Conservation (phyloP, 2,329 filamentous ascomycete species). For the Diaporthe citri region DNA sequence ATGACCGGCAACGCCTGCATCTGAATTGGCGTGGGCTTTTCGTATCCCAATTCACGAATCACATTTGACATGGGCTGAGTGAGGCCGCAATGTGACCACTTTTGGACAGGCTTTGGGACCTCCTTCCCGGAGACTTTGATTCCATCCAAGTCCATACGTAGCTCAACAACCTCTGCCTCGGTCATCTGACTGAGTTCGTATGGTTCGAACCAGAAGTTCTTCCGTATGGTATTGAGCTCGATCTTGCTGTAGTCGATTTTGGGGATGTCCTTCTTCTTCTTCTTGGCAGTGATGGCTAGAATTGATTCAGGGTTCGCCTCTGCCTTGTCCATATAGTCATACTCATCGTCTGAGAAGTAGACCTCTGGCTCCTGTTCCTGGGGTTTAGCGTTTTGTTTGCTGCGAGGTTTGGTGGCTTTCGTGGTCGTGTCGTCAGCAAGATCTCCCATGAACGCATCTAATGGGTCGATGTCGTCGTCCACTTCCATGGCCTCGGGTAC, state of each 20-base stretch:
- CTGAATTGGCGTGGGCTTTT: conserved; percentile 93
- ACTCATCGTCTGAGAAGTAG: conserved; percentile 90
- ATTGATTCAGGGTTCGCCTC: conserved; percentile 61
- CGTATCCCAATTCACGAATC: conserved; percentile 83
- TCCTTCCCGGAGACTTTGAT: conserved; percentile 93
- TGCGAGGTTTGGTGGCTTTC: conserved; percentile 43
- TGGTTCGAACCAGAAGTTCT: conserved; percentile 95
- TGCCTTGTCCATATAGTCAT: conserved; percentile 63
- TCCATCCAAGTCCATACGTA: conserved; percentile 90
- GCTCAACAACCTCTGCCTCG: conserved; percentile 83
- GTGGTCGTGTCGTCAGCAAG: conserved; percentile 64
- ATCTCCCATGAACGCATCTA: conserved; percentile 97
- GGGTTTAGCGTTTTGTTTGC: conserved; percentile 56
- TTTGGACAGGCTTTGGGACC: conserved; percentile 92
- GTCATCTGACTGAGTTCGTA: conserved; percentile 85
- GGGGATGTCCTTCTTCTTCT: conserved; percentile 97
- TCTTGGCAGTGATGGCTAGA: conserved; percentile 70
- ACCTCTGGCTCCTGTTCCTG: conserved; percentile 80
- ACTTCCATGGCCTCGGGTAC: conserved; percentile 66
- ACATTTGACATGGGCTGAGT: conserved; percentile 89
- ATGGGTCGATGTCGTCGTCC: conserved; percentile 83
- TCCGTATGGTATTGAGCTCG: conserved; percentile 86
- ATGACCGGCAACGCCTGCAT: conserved; percentile 94
- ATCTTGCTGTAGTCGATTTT: conserved; percentile 88
- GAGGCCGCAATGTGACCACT: conserved; percentile 96